A percentile compares a stretch with the other conserved stretches of the same genome.
Conservation (phyloP, 2,329 filamentous ascomycete genomes). For the Alternaria postmessia region DNA sequence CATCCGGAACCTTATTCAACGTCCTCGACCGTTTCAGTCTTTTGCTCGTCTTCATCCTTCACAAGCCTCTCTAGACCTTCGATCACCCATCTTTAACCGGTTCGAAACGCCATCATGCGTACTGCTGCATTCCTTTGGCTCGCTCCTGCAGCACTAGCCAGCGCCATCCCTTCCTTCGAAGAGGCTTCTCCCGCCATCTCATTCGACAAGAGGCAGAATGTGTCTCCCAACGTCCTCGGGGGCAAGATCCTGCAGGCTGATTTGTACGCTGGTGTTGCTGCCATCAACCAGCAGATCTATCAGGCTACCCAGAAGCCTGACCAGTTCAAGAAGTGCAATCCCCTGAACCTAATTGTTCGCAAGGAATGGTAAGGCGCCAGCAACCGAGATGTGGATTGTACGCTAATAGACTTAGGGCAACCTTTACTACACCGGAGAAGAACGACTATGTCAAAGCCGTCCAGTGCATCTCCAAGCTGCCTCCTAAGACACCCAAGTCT, state of each 20-base stretch:
- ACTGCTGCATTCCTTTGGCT: slow-evolving; percentile 28
- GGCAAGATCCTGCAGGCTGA: slow-evolving; percentile 32
- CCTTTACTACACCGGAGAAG: slow-evolving; percentile 37
- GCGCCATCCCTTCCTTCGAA: slow-evolving; percentile 24
- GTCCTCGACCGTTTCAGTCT: slow-evolving; percentile 6
- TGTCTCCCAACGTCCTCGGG: slow-evolving; percentile 13
- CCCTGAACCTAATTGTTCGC: slow-evolving; percentile 51
- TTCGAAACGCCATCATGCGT: slow-evolving; percentile 26
- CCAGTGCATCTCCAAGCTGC: slow-evolving; percentile 38
- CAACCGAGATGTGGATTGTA: background rate
- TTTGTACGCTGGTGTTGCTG: slow-evolving; percentile 33
- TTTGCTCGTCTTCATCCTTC: slow-evolving; percentile 13
- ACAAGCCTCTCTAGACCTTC: slow-evolving; percentile 6
- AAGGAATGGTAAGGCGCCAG: slow-evolving; percentile 53
- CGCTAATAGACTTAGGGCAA: slow-evolving; percentile 27
- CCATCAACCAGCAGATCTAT: slow-evolving; percentile 37
- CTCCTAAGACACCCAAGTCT: slow-evolving; percentile 33
- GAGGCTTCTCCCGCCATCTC: slow-evolving; percentile 11
- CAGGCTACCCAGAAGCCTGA: slow-evolving; percentile 29
- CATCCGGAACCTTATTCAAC: slow-evolving; percentile 20
- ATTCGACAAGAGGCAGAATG: slow-evolving; percentile 30
- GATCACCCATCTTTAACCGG: slow-evolving; percentile 16
- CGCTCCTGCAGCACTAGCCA: slow-evolving; percentile 23
- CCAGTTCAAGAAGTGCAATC: slow-evolving; percentile 46
- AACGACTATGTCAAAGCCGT: slow-evolving; percentile 43